Percentiles rank a stretch among this genome's conserved stretches.
phyloP scores from a whole-genome alignment of 306 rosid genomes.

The Vachellia collinsii region DNA sequence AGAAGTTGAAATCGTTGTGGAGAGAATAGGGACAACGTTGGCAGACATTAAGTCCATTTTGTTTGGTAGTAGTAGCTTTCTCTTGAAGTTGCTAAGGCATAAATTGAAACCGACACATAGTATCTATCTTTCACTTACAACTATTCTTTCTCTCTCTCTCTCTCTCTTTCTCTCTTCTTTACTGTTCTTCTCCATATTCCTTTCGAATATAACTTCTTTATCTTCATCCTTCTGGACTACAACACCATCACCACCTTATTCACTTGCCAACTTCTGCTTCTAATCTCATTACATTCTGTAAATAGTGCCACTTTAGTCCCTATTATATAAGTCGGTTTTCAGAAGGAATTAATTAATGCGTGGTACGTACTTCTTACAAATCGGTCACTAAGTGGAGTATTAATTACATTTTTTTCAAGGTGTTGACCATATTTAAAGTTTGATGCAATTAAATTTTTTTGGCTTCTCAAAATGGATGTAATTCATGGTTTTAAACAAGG shows the following conservation, averaged over 20 bases:
- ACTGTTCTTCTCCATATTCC: constrained; percentile 5
- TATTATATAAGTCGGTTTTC: too few relatives aligned
- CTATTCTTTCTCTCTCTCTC: neutral
- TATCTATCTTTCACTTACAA: constrained; percentile 6
- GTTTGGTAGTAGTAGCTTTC: constrained; percentile 5
- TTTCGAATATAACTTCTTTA: constrained; percentile 1
- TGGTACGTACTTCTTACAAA: too few relatives aligned
- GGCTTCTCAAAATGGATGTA: too few relatives aligned
- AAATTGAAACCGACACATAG: constrained; percentile 5
- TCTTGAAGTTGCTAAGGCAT: constrained; percentile 11
- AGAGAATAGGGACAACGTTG: constrained; percentile 10
- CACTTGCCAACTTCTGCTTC: neutral
- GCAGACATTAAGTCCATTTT: constrained; percentile 9
- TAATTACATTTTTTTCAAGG: too few relatives aligned
- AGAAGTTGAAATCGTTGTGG: neutral
- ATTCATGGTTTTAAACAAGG: too few relatives aligned
- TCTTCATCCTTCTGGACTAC: neutral
- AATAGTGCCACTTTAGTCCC: too few relatives aligned
- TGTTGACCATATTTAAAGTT: too few relatives aligned
- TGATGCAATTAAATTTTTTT: too few relatives aligned
- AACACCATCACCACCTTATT: neutral
- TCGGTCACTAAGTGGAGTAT: too few relatives aligned
- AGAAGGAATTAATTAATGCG: too few relatives aligned
- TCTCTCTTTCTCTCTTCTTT: neutral
- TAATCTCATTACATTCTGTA: neutral